Evolutionary conservation across 305 asterid species (phyloP).

Genomic region (Plantago rigida): DNA sequence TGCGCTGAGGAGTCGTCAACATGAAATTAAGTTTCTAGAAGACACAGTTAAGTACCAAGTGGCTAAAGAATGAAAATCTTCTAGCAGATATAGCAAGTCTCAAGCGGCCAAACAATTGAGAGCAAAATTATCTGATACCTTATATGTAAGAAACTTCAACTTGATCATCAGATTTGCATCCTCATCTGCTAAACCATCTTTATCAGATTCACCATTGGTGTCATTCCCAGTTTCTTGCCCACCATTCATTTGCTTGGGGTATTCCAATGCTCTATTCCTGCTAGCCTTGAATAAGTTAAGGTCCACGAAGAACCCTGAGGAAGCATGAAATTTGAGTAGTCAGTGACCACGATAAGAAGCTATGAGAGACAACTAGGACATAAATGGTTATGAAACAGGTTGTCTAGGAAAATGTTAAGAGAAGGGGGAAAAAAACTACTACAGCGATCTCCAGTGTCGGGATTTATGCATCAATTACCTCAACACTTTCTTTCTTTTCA

Average conservation of each 20-base stretch:
- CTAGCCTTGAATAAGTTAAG: slow-evolving; percentile 67
- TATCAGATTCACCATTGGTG: slow-evolving; percentile 31
- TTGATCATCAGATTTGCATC: slow-evolving; percentile 98
- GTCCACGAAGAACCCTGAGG: slow-evolving; percentile 84
- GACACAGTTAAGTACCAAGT: background rate
- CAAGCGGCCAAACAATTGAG: slow-evolving; percentile 6
- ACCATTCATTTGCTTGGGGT: slow-evolving; percentile 31
- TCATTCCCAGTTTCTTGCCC: slow-evolving; percentile 30
- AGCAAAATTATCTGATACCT: slow-evolving; percentile 45
- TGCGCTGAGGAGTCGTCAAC: slow-evolving; percentile 7
- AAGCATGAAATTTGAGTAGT: slow-evolving; percentile 22
- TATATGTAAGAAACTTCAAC: slow-evolving; percentile 86
- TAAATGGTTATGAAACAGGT: too few relatives aligned
- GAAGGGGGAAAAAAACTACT: too few relatives aligned
- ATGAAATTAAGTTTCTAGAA: background rate
- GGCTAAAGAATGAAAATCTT: background rate
- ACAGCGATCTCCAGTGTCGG: too few relatives aligned
- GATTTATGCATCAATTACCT: too few relatives aligned
- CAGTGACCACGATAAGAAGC: too few relatives aligned
- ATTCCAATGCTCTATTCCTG: slow-evolving; percentile 44
- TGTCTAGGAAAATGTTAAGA: too few relatives aligned
- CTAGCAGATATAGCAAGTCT: background rate
- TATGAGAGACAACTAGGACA: too few relatives aligned
- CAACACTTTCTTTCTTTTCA: too few relatives aligned
- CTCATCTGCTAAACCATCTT: slow-evolving; percentile 75